Evolutionary conservation across 2,329 filamentous ascomycete genomes (phyloP), one percentile per base, ranked within the genome.

Genomic region (Alternaria sp.): DNA sequence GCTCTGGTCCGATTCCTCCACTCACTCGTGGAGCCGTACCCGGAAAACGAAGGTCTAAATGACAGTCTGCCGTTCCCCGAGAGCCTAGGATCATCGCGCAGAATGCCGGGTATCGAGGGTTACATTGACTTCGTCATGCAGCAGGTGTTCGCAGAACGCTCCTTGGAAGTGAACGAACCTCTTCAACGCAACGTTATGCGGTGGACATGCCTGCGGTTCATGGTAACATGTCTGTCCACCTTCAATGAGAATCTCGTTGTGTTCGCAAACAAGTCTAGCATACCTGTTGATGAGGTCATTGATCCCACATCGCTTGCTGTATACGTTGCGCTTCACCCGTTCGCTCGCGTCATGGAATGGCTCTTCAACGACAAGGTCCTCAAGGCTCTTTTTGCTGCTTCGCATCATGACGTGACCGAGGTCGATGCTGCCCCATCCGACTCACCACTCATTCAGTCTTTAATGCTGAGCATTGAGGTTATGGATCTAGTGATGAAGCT

Each of bases 321-420:
- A 6, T 99, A 99, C 75, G 89, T 95, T 60, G 88, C 89, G 25
- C 86, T 97, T 54, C 96, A 99, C 80, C 94, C 96, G 0, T 99
- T 98, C 73, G 89, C 92, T 3, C 89, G 96, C 60, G 90, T 97
- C 16, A 97, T 98, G 92, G 95, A 99, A 75, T 98, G 95, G 93
- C 87, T 99, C 80, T 97, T 97, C 79, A 97, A 97, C 74, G 92
- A 96, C 72, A 92, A 91, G 66, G 92, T 97, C 22, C 88, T 97
- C 71, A 87, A 87, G 66, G 87, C 90, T 14, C 81, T 99, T 2
- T 94, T 97, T 78, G 85, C 87, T 58, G 87, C 91, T 11, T 87
- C 95, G 30, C 91, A 94, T 68, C 90, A 96, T 75, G 88, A 94
- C 67, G 81, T 90, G 16, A 83, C 85, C 8, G 89, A 92, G 60